Evolutionary conservation across 2,329 filamentous ascomycete species (phyloP).

Genomic region (Alternaria sp.): DNA sequence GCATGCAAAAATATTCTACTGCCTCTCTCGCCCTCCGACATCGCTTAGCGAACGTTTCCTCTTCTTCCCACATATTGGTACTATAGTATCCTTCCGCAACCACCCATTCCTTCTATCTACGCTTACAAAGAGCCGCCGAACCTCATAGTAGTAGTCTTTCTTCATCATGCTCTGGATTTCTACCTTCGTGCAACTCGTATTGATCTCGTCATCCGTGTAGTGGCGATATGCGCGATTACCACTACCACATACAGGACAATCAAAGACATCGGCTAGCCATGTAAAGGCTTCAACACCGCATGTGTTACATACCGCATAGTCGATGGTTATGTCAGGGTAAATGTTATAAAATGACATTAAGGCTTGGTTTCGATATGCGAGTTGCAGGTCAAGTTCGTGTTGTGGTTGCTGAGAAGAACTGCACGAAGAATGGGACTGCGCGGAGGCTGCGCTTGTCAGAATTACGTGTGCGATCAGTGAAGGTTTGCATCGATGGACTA

Average conservation of each 20-base stretch:
- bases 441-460: background rate
- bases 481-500: background rate
- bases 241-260: slow-evolving; percentile 18
- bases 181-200: background rate
- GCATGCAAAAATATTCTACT: background rate
- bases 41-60: background rate
- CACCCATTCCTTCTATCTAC: background rate
- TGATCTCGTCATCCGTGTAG: background rate
- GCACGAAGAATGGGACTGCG: background rate
- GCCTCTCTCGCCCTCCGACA: background rate
- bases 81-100: too few relatives aligned
- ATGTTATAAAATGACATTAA: slow-evolving; percentile 18
- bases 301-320: slow-evolving; percentile 17
- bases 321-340: slow-evolving; percentile 9
- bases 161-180: background rate
- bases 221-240: background rate
- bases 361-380: background rate
- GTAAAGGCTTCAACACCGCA: slow-evolving; percentile 16
- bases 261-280: slow-evolving; percentile 23
- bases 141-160: background rate
- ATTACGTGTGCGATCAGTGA: background rate
- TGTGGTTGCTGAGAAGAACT: background rate
- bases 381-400: background rate
- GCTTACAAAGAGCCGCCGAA: background rate
- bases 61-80: background rate